Evolutionary conservation across 257 asterid species (phyloP).

Genomic region (Rauvolfia tetraphylla): DNA sequence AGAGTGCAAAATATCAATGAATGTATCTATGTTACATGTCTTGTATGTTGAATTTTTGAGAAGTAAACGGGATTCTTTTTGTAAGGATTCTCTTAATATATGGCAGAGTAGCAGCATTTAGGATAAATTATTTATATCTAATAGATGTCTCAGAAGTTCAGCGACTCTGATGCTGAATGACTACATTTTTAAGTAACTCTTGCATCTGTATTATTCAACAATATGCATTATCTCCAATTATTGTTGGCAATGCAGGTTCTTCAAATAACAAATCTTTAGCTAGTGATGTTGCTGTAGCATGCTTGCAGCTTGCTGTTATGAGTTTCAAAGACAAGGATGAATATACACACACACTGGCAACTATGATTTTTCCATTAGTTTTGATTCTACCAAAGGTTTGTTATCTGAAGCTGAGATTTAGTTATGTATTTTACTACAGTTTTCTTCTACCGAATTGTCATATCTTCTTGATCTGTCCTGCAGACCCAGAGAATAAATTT

Average conservation of each 20-base stretch:
- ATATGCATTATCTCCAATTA: constrained; percentile 2
- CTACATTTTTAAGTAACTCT: neutral
- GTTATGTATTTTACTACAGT: neutral
- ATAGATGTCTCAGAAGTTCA: neutral
- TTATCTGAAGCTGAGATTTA: constrained; percentile 1
- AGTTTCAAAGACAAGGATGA: constrained; percentile 52
- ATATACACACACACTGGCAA: constrained; percentile 44
- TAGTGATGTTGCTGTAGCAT: constrained; percentile 45
- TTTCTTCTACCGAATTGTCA: constrained; percentile 20
- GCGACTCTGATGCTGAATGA: neutral
- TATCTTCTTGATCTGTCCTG: constrained; percentile 13
- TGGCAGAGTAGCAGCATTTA: neutral
- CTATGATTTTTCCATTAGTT: constrained; percentile 62
- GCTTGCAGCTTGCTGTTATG: constrained; percentile 52
- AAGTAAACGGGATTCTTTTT: neutral
- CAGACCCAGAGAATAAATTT: constrained; percentile 64
- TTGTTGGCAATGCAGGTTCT: constrained; percentile 49
- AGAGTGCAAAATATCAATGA: neutral
- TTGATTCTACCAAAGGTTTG: constrained; percentile 70
- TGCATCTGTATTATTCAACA: neutral
- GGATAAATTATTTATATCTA: neutral
- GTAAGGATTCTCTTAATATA: neutral
- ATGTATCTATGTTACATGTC: neutral
- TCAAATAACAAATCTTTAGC: constrained; percentile 35
- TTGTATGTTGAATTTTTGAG: neutral